Conservation (phyloP, 148 eudicot genomes). For the Rhododendron ferrugineum region DNA sequence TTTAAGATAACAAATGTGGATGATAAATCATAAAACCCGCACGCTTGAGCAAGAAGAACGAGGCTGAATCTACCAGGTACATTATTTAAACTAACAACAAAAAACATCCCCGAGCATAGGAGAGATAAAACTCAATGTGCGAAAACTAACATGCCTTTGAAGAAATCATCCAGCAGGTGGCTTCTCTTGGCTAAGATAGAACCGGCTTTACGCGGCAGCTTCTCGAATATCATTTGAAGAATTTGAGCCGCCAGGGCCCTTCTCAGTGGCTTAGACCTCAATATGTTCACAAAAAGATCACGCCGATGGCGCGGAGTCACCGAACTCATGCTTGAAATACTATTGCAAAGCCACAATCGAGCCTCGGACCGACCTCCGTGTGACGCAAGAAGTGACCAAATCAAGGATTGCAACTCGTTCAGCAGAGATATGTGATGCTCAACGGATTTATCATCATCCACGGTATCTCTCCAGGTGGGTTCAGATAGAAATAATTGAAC, state of each 20-base stretch:
- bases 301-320: conserved; percentile 35
- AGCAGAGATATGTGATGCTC: conserved; percentile 41
- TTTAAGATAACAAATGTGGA: neutral
- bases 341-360: conserved; percentile 84
- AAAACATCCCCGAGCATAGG: neutral
- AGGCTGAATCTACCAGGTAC: neutral
- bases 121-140: neutral
- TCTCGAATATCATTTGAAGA: conserved; percentile 65
- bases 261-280: conserved; percentile 54
- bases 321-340: conserved; percentile 51
- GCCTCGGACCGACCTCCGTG: conserved; percentile 81
- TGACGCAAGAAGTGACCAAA: conserved; percentile 52
- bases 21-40: neutral
- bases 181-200: conserved; percentile 61
- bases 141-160: conserved; percentile 47
- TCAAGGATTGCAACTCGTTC: conserved; percentile 40
- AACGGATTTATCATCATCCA: conserved; percentile 24
- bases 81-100: neutral
- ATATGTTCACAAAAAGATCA: conserved; percentile 53
- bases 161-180: conserved; percentile 61
- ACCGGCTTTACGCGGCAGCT: conserved; percentile 60
- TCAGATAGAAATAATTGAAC: conserved; percentile 58
- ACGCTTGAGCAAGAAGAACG: neutral
- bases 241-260: conserved; percentile 54
- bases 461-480: conserved; percentile 11